Evolutionary conservation across 192 early-diverging fungal genomes (phyloP).

Genomic region (Lobosporangium transversale): DNA sequence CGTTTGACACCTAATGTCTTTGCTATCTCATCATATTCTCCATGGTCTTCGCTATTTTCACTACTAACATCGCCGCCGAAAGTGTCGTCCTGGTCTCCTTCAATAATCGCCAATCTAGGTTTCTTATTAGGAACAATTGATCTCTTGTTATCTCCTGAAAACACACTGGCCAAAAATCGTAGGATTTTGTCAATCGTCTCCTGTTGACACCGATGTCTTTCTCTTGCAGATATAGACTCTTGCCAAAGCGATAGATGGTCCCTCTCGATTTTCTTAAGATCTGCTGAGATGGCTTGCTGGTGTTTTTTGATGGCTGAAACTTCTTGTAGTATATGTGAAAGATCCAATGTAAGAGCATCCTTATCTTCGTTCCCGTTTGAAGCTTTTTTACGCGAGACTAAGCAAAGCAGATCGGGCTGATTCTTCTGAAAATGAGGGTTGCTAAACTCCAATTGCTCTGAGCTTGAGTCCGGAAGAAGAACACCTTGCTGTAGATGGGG

Average conservation of each 20-base stretch:
- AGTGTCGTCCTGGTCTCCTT: slow-evolving; percentile 39
- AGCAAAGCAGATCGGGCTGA: slow-evolving; percentile 88
- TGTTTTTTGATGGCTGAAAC: slow-evolving; percentile 90
- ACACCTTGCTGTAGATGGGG: slow-evolving; percentile 94
- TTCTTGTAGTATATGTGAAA: slow-evolving; percentile 72
- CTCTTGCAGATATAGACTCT: slow-evolving; percentile 77
- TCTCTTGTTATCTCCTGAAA: slow-evolving; percentile 67
- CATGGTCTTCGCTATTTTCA: slow-evolving; percentile 23
- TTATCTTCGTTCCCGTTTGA: slow-evolving; percentile 51
- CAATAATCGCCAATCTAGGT: slow-evolving; percentile 48
- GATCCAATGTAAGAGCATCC: slow-evolving; percentile 59
- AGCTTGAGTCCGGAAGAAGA: slow-evolving; percentile 74
- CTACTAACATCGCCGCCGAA: slow-evolving; percentile 1
- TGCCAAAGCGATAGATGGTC: slow-evolving; percentile 93
- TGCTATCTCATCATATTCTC: slow-evolving; percentile 29
- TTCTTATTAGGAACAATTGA: slow-evolving; percentile 62
- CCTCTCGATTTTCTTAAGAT: slow-evolving; percentile 86
- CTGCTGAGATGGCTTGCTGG: slow-evolving; percentile 87
- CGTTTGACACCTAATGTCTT: slow-evolving; percentile 33
- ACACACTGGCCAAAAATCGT: slow-evolving; percentile 89
- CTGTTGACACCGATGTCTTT: slow-evolving; percentile 88
- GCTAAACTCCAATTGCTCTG: slow-evolving; percentile 93
- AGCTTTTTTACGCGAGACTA: slow-evolving; percentile 88
- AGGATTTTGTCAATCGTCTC: slow-evolving; percentile 94
- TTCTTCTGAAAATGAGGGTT: slow-evolving; percentile 91